Evolutionary conservation across 257 asterid species (phyloP), one percentile per base, ranked within the genome.

Genomic region (Solanum gandarillasii): DNA sequence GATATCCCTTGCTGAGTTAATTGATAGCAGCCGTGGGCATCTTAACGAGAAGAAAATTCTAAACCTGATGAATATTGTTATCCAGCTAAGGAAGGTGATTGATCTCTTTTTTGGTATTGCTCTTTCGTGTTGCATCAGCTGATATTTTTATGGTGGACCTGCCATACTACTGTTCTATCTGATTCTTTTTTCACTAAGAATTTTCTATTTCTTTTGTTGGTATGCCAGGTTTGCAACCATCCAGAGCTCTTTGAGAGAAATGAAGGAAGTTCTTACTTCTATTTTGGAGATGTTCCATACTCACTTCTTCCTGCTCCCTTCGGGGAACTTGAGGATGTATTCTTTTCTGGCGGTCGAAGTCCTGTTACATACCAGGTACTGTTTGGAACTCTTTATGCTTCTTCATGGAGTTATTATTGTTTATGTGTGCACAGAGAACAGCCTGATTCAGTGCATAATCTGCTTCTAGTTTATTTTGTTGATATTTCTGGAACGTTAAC

Each of bases 221-320:
- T 48, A 81, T 89, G 48, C 46, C 89, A 97, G 99, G 99, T 97
- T 38, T 97, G 99, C 93, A 97, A 97, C 90, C 99, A 97, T 93
- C 99, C 99, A 39, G 99, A 97, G 92, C 82, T 97, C 72, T 97
- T 97, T 92, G 99, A 97, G 94, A 96, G 99, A 94, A 96, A 97
- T 86, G 99, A 97, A 89, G 99, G 99, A 84, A 96, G 95, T 92
- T 65, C 97, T 36, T 97, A 92, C 86, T 96, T 96, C 91, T 88
- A 95, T 91, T 97, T 97, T 84, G 99, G 99, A 88, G 98, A 94
- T 83, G 88, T 97, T 89, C 93, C 95, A 85, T 94, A 93, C 91
- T 89, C 98, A 48, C 99, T 94, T 89, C 94, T 90, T 79, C 98
- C 99, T 82, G 94, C 99, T 65, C 99, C 99, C 36, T 94, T 93